Evolutionary conservation across 352 stramenopile genomes (phyloP), one percentile per base, ranked within the genome.

Genomic region (Pythium folliculosum): DNA sequence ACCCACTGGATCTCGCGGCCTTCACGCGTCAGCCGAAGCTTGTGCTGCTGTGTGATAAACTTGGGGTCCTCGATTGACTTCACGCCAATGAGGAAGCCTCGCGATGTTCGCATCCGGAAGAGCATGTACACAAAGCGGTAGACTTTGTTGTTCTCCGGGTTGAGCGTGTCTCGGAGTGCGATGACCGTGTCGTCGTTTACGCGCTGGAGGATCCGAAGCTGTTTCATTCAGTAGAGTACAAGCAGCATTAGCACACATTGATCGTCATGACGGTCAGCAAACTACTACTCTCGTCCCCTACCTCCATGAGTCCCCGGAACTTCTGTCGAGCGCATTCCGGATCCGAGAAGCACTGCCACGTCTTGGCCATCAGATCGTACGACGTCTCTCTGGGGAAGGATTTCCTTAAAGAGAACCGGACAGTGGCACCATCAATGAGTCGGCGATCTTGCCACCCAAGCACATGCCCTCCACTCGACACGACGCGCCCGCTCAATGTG

Each of bases 151-250:
- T 64, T 69, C 37, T 86, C 80, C 3, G 73, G 67, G 40, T 76
- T 86, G 30, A 66, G 22, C 3, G 73, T 78, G 65, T 90, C 82
- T 10, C 84, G 80, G 52, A 92, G 48, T 25, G 81, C 81, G 38
- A 92, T 75, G 35, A 92, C 73, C n/a, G 77, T 88, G 64, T 92
- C 84, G 30, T 89, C 84, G 37, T 86, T 85, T 62, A 92, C 76
- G 19, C 77, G 77, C 71, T 92, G 84, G n/a, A 92, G 61, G 37
- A 92, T 78, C 3, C 70, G 75, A 13, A 82, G 65, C 71, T 82
- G 17, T n/a, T 19, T 16, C 14, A 40, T 40, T 3, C 8, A 40
- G 10, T 40, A 10, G n/a, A 4, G 4, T 5, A 22, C 19, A n/a
- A 38, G 17, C 10, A 13, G n/a, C 21, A 23, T 63, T n/a, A 63